These are phyloP conservation scores for Ustilago xerochloae DNA, from an alignment of 1,284 basidiomycete species.

Conservation along the genomic window DNA sequence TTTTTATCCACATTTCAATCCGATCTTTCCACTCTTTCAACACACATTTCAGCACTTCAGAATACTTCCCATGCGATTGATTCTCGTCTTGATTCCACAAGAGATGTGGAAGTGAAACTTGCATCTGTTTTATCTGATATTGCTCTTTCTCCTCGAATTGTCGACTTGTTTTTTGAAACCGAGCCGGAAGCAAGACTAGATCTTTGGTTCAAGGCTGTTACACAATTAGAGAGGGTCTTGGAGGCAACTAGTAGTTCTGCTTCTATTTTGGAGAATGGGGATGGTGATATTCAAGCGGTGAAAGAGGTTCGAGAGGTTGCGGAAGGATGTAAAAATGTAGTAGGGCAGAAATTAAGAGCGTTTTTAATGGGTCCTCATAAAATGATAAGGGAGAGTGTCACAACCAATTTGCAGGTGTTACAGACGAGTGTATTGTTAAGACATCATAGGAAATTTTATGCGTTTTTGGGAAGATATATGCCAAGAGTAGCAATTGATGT, in stretches of 20 bases:
- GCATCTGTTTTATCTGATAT: conserved; percentile 83
- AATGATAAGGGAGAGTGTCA: conserved; percentile 83
- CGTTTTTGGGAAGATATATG: conserved; percentile 85
- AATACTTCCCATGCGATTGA: conserved; percentile 89
- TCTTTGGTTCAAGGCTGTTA: conserved; percentile 81
- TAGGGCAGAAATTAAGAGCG: conserved; percentile 81
- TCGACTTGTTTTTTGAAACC: conserved; percentile 83
- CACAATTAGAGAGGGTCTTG: conserved; percentile 81
- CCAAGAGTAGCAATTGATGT: conserved; percentile 86
- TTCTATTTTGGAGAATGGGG: not conserved
- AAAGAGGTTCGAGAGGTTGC: conserved; percentile 82
- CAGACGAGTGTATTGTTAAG: conserved; percentile 89
- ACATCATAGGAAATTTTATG: conserved; percentile 76
- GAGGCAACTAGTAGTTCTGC: conserved; percentile 75
- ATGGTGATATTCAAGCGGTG: conserved; percentile 75
- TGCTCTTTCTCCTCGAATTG: conserved; percentile 82
- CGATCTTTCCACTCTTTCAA: conserved; percentile 90
- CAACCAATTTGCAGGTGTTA: conserved; percentile 90
- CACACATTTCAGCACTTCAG: conserved; percentile 93
- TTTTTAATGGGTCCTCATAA: conserved; percentile 86
- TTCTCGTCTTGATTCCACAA: conserved; percentile 81
- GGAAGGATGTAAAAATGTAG: conserved; percentile 86
- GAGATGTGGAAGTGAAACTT: conserved; percentile 86
- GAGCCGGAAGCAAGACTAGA: conserved; percentile 71
- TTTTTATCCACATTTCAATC: conserved; percentile 95